Conservation (phyloP, 345 rosid species). For the Hibiscus mutabilis region DNA sequence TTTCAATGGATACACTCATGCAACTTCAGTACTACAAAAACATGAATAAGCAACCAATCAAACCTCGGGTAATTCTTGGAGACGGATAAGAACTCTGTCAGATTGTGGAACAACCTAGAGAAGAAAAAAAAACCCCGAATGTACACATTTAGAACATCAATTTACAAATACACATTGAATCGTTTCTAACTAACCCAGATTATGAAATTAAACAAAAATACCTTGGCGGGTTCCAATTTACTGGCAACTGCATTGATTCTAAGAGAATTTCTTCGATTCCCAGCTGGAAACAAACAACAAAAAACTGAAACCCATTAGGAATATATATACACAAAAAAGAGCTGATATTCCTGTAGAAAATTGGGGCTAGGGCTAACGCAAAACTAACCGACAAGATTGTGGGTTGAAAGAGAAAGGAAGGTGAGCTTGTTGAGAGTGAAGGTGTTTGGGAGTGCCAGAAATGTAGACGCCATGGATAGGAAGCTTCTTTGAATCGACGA, state of each 20-base stretch:
- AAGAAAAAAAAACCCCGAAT: not conserved
- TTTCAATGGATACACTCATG: no score
- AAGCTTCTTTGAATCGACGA: not conserved
- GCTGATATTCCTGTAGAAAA: no score
- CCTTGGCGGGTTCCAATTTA: conserved; percentile 88
- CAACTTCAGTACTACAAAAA: no score
- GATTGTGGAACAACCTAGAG: conserved; percentile 88
- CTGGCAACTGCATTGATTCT: conserved; percentile 54
- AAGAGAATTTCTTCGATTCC: conserved; percentile 36
- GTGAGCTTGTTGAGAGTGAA: conserved; percentile 26
- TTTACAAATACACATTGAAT: not conserved
- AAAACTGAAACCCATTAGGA: not conserved
- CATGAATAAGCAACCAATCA: not conserved
- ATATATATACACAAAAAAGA: no score
- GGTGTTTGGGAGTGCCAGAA: conserved; percentile 42
- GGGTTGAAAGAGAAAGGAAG: conserved; percentile 23
- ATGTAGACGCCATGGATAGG: conserved; percentile 47
- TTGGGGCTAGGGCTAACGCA: no score
- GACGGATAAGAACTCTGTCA: conserved; percentile 86
- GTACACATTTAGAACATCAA: not conserved
- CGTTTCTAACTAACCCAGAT: not conserved
- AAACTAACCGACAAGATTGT: conserved; percentile 31
- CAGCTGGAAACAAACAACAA: conserved; percentile 19
- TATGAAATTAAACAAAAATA: conserved; percentile 4
- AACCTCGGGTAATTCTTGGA: conserved; percentile 74